Percentiles rank a stretch among this genome's conserved stretches.
These are phyloP conservation scores for Claviceps lovelessii DNA, from an alignment of 2,329 filamentous ascomycete genomes.

Conservation along the genomic window DNA sequence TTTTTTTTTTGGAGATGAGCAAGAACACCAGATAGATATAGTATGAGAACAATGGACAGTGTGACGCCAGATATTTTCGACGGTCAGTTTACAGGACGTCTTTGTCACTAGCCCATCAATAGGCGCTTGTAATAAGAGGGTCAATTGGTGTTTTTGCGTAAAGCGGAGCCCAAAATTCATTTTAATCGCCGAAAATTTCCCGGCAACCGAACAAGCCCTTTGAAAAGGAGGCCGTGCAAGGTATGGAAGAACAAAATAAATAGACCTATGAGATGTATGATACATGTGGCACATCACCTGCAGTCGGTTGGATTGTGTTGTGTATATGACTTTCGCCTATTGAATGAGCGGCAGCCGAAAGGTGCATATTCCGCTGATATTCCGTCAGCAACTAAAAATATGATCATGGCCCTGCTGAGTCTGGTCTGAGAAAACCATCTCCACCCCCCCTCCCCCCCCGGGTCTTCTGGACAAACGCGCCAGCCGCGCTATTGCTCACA, in stretches of 20 bases:
- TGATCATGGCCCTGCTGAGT: neutral
- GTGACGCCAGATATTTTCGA: neutral
- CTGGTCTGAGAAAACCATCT: neutral
- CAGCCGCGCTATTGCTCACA: conserved; percentile 33
- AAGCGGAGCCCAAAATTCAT: neutral
- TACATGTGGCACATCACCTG: neutral
- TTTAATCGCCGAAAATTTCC: neutral
- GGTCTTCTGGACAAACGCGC: neutral
- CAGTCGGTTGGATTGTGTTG: neutral
- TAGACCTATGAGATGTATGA: neutral
- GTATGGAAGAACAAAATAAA: neutral
- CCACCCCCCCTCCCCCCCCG: too few relatives aligned
- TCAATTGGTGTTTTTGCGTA: neutral
- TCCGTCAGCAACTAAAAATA: neutral
- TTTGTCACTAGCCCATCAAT: neutral
- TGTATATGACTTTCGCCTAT: neutral
- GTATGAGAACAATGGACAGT: neutral
- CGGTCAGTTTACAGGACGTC: neutral
- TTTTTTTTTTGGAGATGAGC: too few relatives aligned
- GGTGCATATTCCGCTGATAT: neutral
- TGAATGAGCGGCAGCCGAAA: neutral
- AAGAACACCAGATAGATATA: neutral
- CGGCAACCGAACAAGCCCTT: neutral
- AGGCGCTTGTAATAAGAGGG: too few relatives aligned
- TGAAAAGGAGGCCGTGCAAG: neutral